Evolutionary conservation across 2,329 filamentous ascomycete genomes (phyloP).

Genomic region (Alternaria sp.): DNA sequence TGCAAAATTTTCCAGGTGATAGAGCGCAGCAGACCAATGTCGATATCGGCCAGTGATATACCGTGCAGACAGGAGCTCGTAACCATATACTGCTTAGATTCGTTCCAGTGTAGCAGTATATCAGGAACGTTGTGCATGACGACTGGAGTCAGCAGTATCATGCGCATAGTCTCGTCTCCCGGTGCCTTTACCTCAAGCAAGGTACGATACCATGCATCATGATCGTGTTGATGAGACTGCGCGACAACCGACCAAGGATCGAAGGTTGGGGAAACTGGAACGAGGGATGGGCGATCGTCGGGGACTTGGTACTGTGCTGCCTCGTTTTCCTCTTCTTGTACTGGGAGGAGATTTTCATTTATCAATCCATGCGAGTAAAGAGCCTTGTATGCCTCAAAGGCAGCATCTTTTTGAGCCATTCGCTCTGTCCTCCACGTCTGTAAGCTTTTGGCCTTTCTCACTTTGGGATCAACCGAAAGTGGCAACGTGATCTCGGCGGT

Average conservation of each 20-base stretch:
- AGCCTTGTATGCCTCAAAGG: constrained; percentile 78
- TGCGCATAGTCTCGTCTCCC: constrained; percentile 26
- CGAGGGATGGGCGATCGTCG: constrained; percentile 39
- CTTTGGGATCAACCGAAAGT: constrained; percentile 67
- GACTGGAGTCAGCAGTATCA: constrained; percentile 36
- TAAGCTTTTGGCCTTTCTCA: constrained; percentile 64
- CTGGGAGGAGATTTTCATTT: constrained; percentile 79
- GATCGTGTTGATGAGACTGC: constrained; percentile 21
- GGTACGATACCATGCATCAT: constrained; percentile 31
- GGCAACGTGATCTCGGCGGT: constrained; percentile 76
- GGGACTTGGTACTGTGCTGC: constrained; percentile 36
- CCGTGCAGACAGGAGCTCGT: constrained; percentile 23
- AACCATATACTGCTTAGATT: constrained; percentile 33
- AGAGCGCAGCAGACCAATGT: constrained; percentile 30
- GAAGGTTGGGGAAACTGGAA: constrained; percentile 34
- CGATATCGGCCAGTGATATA: constrained; percentile 21
- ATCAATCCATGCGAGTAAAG: constrained; percentile 76
- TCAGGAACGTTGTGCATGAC: constrained; percentile 31
- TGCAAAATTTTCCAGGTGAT: constrained; percentile 42
- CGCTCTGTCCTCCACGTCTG: constrained; percentile 73
- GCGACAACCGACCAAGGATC: constrained; percentile 45
- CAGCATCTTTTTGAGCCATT: constrained; percentile 79
- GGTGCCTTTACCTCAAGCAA: constrained; percentile 26
- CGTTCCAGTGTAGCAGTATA: constrained; percentile 46
- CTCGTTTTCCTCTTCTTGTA: constrained; percentile 44